These are phyloP conservation scores for Podospora australis DNA, from an alignment of 495 filamentous ascomycete species.

Conservation along the genomic window DNA sequence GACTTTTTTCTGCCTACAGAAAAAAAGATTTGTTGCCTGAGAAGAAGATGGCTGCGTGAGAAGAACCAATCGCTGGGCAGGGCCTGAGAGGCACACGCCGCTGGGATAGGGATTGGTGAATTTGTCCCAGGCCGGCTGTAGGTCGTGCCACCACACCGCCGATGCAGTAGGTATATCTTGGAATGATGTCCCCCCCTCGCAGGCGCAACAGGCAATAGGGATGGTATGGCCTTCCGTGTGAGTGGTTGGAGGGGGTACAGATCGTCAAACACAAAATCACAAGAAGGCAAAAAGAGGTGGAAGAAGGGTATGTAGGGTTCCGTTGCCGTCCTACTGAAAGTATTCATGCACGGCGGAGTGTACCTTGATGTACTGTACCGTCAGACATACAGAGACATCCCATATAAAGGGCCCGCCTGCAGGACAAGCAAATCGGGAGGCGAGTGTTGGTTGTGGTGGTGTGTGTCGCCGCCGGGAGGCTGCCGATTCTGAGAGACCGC, in stretches of 20 bases:
- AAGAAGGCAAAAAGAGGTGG: slow-evolving; percentile 16
- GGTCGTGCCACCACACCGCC: slow-evolving; percentile 28
- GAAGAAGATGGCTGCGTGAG: slow-evolving; percentile 12
- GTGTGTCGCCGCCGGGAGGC: no score
- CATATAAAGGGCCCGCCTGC: no score
- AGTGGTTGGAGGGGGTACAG: slow-evolving; percentile 16
- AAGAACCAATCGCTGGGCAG: slow-evolving; percentile 26
- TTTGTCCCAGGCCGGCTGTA: slow-evolving; percentile 16
- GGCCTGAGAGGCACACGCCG: slow-evolving; percentile 20
- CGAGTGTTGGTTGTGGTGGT: no score
- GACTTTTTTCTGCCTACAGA: slow-evolving; percentile 8
- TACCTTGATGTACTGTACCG: slow-evolving; percentile 9
- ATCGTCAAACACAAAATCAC: slow-evolving; percentile 23
- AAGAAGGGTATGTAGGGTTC: slow-evolving; percentile 8
- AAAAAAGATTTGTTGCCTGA: slow-evolving; percentile 23
- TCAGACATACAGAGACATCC: no score
- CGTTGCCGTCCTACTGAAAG: slow-evolving; percentile 11
- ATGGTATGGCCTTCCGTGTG: slow-evolving; percentile 6
- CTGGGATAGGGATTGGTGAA: slow-evolving; percentile 23
- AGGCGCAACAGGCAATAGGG: slow-evolving; percentile 1
- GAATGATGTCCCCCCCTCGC: neutral
- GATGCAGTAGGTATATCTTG: slow-evolving; percentile 4
- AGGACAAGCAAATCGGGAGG: neutral
- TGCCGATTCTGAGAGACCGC: neutral
- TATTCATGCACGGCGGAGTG: slow-evolving; percentile 29